These are phyloP conservation scores for Galerina marginata DNA, from an alignment of 768 basidiomycete species.

Conservation along the genomic window DNA sequence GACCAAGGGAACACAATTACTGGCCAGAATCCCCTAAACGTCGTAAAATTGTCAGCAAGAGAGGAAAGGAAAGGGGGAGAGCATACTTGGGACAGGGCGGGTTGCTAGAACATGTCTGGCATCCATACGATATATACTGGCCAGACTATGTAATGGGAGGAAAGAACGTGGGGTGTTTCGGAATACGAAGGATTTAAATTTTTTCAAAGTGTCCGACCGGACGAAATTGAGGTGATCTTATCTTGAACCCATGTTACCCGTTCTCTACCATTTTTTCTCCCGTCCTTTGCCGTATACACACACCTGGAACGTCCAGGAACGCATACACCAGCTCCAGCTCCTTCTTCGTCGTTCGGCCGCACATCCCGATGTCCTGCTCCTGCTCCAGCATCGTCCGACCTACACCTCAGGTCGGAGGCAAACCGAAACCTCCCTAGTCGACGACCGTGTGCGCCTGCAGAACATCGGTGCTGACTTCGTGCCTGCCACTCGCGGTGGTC, in stretches of 20 bases:
- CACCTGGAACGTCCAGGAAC: constrained; percentile 74
- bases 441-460: constrained; percentile 69
- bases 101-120: constrained; percentile 14
- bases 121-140: constrained; percentile 14
- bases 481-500: constrained; percentile 82
- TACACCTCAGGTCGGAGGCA: constrained; percentile 96
- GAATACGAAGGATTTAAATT: not conserved
- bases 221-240: not conserved
- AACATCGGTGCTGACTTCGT: constrained; percentile 88
- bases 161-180: too few species aligned
- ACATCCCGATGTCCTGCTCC: constrained; percentile 71
- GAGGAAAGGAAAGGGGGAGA: not conserved
- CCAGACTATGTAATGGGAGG: too few species aligned
- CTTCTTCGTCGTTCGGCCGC: constrained; percentile 42
- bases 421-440: constrained; percentile 57
- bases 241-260: constrained; percentile 33
- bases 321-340: constrained; percentile 70
- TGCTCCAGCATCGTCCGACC: constrained; percentile 91
- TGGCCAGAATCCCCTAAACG: too few species aligned
- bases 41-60: not conserved
- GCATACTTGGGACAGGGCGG: not conserved
- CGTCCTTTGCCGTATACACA: constrained; percentile 78
- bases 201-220: not conserved
- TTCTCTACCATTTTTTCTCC: constrained; percentile 79
- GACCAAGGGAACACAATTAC: not conserved